A percentile compares a stretch with the other conserved stretches of the same genome.
Conservation (phyloP, 2,329 filamentous ascomycete genomes). For the Phyllosticta capitalensis region DNA sequence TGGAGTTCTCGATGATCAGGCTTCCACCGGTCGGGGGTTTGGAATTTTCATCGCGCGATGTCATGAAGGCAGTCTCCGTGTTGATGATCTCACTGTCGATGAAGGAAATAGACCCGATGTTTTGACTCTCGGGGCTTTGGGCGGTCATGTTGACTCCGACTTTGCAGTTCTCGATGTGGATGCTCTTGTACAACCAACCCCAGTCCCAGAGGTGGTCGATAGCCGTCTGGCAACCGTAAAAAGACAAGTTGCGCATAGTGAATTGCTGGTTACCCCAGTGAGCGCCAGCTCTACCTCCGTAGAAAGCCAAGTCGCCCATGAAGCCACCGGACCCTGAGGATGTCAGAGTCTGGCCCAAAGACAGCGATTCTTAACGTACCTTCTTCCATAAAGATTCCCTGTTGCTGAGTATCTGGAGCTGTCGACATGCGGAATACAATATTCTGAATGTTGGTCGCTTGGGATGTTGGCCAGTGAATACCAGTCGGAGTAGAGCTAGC, state of each 20-base stretch:
- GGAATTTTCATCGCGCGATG: constrained; percentile 34
- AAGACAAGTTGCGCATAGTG: constrained; percentile 48
- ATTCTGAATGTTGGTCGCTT: constrained; percentile 37
- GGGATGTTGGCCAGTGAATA: constrained; percentile 38
- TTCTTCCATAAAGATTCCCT: constrained; percentile 35
- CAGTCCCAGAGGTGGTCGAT: constrained; percentile 52
- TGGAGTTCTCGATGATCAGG: constrained; percentile 50
- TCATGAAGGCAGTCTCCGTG: constrained; percentile 41
- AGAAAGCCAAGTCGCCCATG: constrained; percentile 37
- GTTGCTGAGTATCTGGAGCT: constrained; percentile 35
- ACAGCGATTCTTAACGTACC: background rate
- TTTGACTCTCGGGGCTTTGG: constrained; percentile 27
- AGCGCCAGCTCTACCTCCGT: constrained; percentile 33
- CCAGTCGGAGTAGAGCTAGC: constrained; percentile 32
- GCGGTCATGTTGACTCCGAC: constrained; percentile 42
- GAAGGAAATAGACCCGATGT: constrained; percentile 46
- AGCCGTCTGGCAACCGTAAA: constrained; percentile 42
- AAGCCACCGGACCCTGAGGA: constrained; percentile 33
- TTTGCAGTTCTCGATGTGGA: constrained; percentile 44
- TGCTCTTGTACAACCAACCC: constrained; percentile 46
- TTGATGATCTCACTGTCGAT: constrained; percentile 47
- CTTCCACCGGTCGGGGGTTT: constrained; percentile 38
- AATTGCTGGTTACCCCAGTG: constrained; percentile 42
- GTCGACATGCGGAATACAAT: constrained; percentile 36
- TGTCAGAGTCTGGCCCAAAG: background rate